A percentile compares a stretch with the other conserved stretches of the same genome.
Evolutionary conservation across 2,329 filamentous ascomycete species (phyloP).

Genomic region (Pseudogymnoascus sp.): DNA sequence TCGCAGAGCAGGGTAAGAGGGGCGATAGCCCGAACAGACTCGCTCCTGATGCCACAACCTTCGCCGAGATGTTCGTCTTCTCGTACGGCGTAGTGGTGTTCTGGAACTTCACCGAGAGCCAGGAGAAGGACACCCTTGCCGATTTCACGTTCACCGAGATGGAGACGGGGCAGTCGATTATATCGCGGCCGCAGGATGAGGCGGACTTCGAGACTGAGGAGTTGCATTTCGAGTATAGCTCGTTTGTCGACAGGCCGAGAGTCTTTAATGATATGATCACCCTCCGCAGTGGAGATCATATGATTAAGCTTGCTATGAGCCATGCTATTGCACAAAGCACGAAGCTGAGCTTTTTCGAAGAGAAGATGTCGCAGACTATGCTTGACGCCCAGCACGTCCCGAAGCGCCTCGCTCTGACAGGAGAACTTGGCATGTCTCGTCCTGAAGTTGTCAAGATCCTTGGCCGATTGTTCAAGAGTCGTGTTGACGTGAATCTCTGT

Average conservation of each 20-base stretch:
- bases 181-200: conserved; percentile 72
- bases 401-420: conserved; percentile 78
- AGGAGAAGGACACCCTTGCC: conserved; percentile 93
- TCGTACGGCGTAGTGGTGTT: conserved; percentile 96
- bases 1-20: conserved; percentile 32
- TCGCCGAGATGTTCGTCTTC: conserved; percentile 95
- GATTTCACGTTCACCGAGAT: conserved; percentile 83
- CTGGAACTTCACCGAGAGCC: conserved; percentile 95
- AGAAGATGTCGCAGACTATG: conserved; percentile 93
- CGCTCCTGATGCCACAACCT: conserved; percentile 63
- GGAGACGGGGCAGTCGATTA: conserved; percentile 57
- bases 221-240: conserved; percentile 96
- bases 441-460: conserved; percentile 89
- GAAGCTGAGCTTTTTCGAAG: conserved; percentile 92
- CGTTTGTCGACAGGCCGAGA: conserved; percentile 73
- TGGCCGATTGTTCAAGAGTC: conserved; percentile 81
- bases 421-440: conserved; percentile 81
- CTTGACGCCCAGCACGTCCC: conserved; percentile 85
- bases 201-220: conserved; percentile 95
- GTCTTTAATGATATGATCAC: conserved; percentile 99
- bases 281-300: conserved; percentile 85
- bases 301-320: conserved; percentile 97
- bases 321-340: conserved; percentile 97
- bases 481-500: conserved; percentile 97
- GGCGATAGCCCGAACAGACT: conserved; percentile 49